Evolutionary conservation across 345 rosid species (phyloP).

Genomic region (Carallia pectinifolia): DNA sequence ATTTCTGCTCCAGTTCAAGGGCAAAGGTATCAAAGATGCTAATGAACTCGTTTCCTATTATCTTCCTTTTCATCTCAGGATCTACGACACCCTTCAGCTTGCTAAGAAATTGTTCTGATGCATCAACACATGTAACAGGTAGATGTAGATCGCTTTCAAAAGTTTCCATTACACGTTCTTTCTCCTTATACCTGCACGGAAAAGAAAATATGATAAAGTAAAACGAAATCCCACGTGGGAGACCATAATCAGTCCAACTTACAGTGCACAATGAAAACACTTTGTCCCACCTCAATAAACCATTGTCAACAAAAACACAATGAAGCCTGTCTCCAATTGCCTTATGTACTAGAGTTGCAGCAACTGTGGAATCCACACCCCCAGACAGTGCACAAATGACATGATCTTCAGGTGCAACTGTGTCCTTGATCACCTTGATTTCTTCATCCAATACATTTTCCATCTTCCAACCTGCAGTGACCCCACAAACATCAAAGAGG

Average conservation of each 20-base stretch:
- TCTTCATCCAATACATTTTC: constrained; percentile 90
- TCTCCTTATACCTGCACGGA: constrained; percentile 71
- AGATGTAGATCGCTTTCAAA: constrained; percentile 83
- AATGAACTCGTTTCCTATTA: constrained; percentile 91
- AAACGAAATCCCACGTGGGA: not conserved
- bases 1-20: constrained; percentile 64
- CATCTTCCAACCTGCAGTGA: constrained; percentile 85
- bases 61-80: constrained; percentile 89
- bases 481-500: constrained; percentile 74
- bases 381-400: constrained; percentile 96
- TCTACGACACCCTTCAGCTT: constrained; percentile 85
- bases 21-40: constrained; percentile 77
- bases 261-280: not conserved
- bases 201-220: not conserved
- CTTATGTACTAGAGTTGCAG: constrained; percentile 93
- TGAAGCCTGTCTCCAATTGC: constrained; percentile 97
- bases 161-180: constrained; percentile 90
- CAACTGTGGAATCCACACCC: constrained; percentile 98
- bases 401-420: constrained; percentile 73
- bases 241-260: not conserved
- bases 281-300: constrained; percentile 66
- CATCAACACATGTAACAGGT: constrained; percentile 87
- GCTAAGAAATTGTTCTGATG: constrained; percentile 70
- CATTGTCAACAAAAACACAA: constrained; percentile 93
- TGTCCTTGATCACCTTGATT: constrained; percentile 61